Base-by-base conservation (phyloP, 2,329 filamentous ascomycete species). In the Colletotrichum cereale region DNA sequence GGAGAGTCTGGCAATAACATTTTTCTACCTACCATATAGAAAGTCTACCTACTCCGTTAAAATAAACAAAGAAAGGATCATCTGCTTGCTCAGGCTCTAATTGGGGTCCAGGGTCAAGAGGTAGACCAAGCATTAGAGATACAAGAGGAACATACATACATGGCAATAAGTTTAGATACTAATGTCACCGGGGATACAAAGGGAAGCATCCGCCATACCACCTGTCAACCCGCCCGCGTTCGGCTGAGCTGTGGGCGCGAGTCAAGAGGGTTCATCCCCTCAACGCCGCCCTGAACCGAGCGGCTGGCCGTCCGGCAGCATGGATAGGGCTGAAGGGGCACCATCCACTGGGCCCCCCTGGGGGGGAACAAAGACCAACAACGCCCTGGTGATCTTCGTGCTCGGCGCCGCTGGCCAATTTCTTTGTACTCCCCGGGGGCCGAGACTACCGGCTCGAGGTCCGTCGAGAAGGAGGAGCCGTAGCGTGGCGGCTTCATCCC, bases 321-420 rank as follows among this genome's bases (percentile, higher is more conserved):
- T 11, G 18, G 42, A n/a, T 44, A 44, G 8, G 42, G 42, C 42
- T 44, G 42, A 44, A n/a, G 42, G 18, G 11, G 42, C 42, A 44
- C 42, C 2, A n/a, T n/a, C 42, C 42, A 44, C 42, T n/a, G 18
- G 6, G 40, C 12, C 5, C 38, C 14, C 16, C 40, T 21, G 72
- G 77, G n/a, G n/a, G n/a, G n/a, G n/a, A n/a, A n/a, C n/a, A n/a
- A n/a, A n/a, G n/a, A n/a, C n/a, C n/a, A n/a, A n/a, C n/a, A n/a
- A n/a, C n/a, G n/a, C n/a, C n/a, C n/a, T n/a, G n/a, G n/a, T n/a
- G n/a, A n/a, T n/a, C n/a, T n/a, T n/a, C n/a, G n/a, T n/a, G n/a
- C n/a, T n/a, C n/a, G n/a, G 40, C 12, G 6, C 38, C 14, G 40
- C 40, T 21, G 72, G 77, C 82, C 69, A 81, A 78, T 47, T 79